Evolutionary conservation across 805 yeast species (phyloP).

Genomic region (Starmera amethionina): DNA sequence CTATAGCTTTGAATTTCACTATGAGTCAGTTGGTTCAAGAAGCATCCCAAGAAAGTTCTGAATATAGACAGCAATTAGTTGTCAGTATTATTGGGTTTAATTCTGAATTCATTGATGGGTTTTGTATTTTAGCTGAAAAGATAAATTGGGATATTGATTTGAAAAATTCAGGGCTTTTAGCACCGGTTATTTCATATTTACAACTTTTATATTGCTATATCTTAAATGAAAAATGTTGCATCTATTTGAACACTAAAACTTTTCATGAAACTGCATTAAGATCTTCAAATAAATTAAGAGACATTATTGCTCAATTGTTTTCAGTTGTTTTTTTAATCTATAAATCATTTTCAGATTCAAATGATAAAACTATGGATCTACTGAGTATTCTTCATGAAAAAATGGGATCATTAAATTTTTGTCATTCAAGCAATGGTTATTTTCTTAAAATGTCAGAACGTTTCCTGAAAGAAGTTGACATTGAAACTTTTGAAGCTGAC

Average conservation of each 20-base stretch:
- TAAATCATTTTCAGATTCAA: background rate
- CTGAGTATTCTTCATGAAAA: slow-evolving; percentile 61
- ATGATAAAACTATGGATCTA: slow-evolving; percentile 30
- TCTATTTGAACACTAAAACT: slow-evolving; percentile 28
- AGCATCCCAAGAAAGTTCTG: slow-evolving; percentile 13
- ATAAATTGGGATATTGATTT: slow-evolving; percentile 25
- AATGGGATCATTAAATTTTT: slow-evolving; percentile 58
- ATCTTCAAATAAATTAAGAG: slow-evolving; percentile 37
- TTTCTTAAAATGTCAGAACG: slow-evolving; percentile 54
- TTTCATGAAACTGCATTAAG: slow-evolving; percentile 31
- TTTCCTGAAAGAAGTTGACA: slow-evolving; percentile 33
- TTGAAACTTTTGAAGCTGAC: slow-evolving; percentile 48
- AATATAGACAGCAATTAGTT: slow-evolving; percentile 31
- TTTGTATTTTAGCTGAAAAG: slow-evolving; percentile 18
- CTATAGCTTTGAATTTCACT: slow-evolving; percentile 37
- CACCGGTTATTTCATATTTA: slow-evolving; percentile 22
- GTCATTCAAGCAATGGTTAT: slow-evolving; percentile 53
- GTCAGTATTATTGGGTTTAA: slow-evolving; percentile 43
- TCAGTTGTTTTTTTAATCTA: slow-evolving; percentile 31
- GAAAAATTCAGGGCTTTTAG: slow-evolving; percentile 6
- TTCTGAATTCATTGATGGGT: slow-evolving; percentile 37
- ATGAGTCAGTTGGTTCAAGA: slow-evolving; percentile 24
- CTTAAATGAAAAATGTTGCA: slow-evolving; percentile 42
- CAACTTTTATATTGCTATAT: slow-evolving; percentile 38
- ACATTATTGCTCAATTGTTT: slow-evolving; percentile 29